phyloP scores from a whole-genome alignment of 2,329 filamentous ascomycete species.

The Phialocephala sp. region DNA sequence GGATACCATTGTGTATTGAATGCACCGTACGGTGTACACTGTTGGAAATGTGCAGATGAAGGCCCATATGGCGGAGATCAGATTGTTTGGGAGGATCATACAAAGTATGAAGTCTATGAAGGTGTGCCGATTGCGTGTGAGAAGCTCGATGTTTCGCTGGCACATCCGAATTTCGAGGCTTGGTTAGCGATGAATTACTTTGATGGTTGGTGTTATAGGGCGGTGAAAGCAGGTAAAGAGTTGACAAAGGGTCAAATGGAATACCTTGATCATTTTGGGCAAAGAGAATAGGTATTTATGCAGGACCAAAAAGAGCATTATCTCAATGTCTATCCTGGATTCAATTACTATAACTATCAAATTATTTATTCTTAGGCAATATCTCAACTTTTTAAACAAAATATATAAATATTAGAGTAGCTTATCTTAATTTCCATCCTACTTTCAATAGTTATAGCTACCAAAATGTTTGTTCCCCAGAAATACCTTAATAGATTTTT shows the following conservation, averaged over 20 bases:
- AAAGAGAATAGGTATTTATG: not conserved
- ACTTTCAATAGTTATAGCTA: too few species aligned
- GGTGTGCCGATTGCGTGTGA: not conserved
- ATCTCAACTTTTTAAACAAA: too few species aligned
- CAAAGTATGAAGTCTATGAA: not conserved
- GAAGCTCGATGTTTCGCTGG: not conserved
- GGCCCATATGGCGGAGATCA: not conserved
- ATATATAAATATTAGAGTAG: too few species aligned
- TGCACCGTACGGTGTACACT: not conserved
- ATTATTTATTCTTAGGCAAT: too few species aligned
- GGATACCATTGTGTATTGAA: slow-evolving; percentile 4
- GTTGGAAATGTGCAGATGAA: not conserved
- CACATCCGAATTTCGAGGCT: slow-evolving; percentile 4
- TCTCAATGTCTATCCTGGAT: too few species aligned
- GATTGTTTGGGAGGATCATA: not conserved
- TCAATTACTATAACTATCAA: too few species aligned
- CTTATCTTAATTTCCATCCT: too few species aligned
- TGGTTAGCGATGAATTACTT: slow-evolving; percentile 5
- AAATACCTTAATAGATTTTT: too few species aligned
- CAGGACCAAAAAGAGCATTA: too few species aligned
- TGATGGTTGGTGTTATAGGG: not conserved
- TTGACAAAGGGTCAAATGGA: not conserved
- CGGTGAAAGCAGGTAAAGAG: not conserved
- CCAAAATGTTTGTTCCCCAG: too few species aligned
- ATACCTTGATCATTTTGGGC: not conserved